phyloP scores from a whole-genome alignment of 352 stramenopile genomes.

The Globisporangium cylindrosporum region DNA sequence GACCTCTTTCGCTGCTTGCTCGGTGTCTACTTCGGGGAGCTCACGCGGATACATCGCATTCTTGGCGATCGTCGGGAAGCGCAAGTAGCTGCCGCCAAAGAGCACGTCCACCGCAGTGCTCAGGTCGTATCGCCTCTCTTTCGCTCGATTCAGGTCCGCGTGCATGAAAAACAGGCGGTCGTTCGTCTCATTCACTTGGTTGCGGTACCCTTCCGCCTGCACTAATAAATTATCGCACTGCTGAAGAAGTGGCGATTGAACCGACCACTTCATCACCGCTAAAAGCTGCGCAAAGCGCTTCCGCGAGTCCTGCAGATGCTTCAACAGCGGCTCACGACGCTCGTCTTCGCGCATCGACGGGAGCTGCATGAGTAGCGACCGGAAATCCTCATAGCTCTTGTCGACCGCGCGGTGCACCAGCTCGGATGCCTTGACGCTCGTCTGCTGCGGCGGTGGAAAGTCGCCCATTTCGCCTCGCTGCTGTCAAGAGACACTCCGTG shows the following conservation, averaged over 20 bases:
- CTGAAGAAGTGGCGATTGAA: constrained; percentile 72
- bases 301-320: constrained; percentile 54
- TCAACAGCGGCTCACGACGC: constrained; percentile 64
- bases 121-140: constrained; percentile 79
- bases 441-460: constrained; percentile 57
- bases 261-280: constrained; percentile 83
- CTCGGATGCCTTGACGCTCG: constrained; percentile 69
- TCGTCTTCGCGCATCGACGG: constrained; percentile 69
- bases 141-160: constrained; percentile 73
- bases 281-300: constrained; percentile 78
- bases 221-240: constrained; percentile 65
- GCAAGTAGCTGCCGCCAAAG: constrained; percentile 71
- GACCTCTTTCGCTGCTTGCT: constrained; percentile 53
- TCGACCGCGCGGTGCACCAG: constrained; percentile 77
- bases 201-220: constrained; percentile 58
- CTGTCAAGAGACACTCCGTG: not conserved
- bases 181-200: constrained; percentile 82
- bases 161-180: constrained; percentile 87
- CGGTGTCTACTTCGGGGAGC: constrained; percentile 59
- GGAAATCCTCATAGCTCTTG: constrained; percentile 84
- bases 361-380: constrained; percentile 65
- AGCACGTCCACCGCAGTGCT: constrained; percentile 81
- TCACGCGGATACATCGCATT: constrained; percentile 69
- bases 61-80: constrained; percentile 71
- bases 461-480: constrained; percentile 45